A percentile compares a stretch with the other conserved stretches of the same genome.
Conservation (phyloP, 441 rosid genomes). For the Pelargonium cotyledonis region DNA sequence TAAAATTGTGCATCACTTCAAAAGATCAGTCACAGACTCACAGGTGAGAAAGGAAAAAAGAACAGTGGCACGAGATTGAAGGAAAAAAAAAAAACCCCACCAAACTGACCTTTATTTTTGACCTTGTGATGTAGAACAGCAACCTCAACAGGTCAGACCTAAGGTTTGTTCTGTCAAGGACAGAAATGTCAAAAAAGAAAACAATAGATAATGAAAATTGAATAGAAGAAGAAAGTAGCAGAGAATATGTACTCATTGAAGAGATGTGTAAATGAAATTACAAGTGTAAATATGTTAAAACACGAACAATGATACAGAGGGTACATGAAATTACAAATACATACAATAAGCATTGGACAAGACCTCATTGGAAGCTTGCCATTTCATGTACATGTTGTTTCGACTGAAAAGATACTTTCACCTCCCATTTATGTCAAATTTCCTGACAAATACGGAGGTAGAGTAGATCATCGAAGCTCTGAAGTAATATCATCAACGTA, state of each 20-base stretch:
- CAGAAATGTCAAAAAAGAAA: neutral
- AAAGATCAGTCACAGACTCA: conserved; percentile 31
- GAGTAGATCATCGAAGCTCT: no score
- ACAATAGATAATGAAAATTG: no score
- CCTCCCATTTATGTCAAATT: no score
- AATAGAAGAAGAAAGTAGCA: neutral
- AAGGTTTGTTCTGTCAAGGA: neutral
- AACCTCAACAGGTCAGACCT: neutral
- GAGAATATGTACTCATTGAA: neutral
- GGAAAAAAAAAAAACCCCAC: neutral
- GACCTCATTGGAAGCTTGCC: neutral
- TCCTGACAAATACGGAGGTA: no score
- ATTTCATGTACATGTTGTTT: neutral
- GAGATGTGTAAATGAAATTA: neutral
- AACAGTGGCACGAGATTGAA: neutral
- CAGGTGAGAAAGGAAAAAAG: conserved; percentile 18
- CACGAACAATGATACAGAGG: neutral
- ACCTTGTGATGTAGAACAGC: neutral
- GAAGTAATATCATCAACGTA: no score
- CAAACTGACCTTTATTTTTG: neutral
- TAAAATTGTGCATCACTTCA: conserved; percentile 34
- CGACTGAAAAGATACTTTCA: no score
- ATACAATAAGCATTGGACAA: neutral
- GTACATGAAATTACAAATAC: neutral
- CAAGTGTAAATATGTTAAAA: neutral